These are phyloP conservation scores for Zychaea mexicana DNA, from an alignment of 371 early-diverging fungal species.

Conservation along the genomic window DNA sequence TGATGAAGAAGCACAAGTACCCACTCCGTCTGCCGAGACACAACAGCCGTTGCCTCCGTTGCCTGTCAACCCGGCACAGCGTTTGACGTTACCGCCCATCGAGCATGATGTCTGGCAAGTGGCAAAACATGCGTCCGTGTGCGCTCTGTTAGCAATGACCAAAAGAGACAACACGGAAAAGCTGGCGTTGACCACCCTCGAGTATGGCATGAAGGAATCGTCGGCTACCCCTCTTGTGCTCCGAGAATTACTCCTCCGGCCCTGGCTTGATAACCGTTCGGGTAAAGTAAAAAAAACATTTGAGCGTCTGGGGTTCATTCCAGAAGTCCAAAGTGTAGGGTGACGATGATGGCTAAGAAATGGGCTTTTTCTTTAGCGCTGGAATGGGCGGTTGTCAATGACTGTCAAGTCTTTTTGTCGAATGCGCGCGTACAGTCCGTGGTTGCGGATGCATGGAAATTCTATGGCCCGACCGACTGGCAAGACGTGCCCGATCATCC, in stretches of 20 bases:
- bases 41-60: background rate
- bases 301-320: too few relatives aligned
- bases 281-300: constrained; percentile 18
- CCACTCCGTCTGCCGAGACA: too few relatives aligned
- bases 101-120: constrained; percentile 38
- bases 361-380: constrained; percentile 36
- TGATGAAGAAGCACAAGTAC: background rate
- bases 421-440: constrained; percentile 32
- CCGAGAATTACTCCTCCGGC: constrained; percentile 31
- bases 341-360: too few relatives aligned
- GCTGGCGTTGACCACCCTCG: constrained; percentile 34
- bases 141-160: constrained; percentile 30
- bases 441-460: constrained; percentile 31
- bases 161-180: constrained; percentile 13
- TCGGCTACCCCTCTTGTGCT: constrained; percentile 20
- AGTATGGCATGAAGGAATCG: constrained; percentile 26
- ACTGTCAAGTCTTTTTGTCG: constrained; percentile 35
- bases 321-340: too few relatives aligned
- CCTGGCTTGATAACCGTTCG: constrained; percentile 36
- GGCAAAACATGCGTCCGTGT: constrained; percentile 42
- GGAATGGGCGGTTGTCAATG: constrained; percentile 41
- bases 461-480: constrained; percentile 27
- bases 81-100: constrained; percentile 20
- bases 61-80: constrained; percentile 1
- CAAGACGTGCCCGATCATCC: constrained; percentile 33